Conservation (phyloP, 768 basidiomycete species). For the Rubroboletus satanas region DNA sequence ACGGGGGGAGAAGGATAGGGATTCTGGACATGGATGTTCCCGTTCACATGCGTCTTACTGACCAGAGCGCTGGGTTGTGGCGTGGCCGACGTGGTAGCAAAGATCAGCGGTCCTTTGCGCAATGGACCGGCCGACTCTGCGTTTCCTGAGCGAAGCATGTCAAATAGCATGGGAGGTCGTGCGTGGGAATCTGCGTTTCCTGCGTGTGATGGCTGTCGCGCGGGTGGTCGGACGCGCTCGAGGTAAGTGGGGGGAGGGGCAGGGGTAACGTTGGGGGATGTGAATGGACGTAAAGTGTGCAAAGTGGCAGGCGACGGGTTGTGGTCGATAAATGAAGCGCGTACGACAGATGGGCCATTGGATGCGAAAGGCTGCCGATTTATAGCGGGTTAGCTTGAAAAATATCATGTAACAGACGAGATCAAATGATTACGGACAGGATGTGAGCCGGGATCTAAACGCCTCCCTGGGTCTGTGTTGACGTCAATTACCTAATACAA, state of each 20-base stretch:
- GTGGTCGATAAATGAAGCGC: constrained; percentile 1
- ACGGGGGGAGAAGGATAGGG: constrained; percentile 30
- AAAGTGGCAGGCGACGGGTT: neutral
- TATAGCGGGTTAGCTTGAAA: constrained; percentile 22
- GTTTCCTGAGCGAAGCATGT: constrained; percentile 20
- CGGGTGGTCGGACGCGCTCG: constrained; percentile 7
- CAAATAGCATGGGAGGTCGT: constrained; percentile 16
- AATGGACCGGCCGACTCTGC: constrained; percentile 16
- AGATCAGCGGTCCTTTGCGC: constrained; percentile 59
- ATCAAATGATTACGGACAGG: constrained; percentile 23
- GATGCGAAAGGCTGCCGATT: constrained; percentile 8
- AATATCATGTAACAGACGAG: constrained; percentile 5
- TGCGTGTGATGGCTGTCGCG: constrained; percentile 3
- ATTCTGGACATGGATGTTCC: neutral
- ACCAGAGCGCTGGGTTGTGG: constrained; percentile 13
- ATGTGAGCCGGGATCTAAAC: constrained; percentile 17
- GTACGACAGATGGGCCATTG: neutral
- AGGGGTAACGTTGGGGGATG: neutral
- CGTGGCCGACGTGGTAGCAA: constrained; percentile 49
- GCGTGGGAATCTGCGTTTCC: neutral
- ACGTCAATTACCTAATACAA: constrained; percentile 31
- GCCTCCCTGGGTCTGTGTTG: constrained; percentile 8
- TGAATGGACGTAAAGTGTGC: constrained; percentile 10
- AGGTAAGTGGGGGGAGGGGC: constrained; percentile 22
- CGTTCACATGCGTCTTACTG: constrained; percentile 1